Base-by-base conservation (phyloP, 257 asterid species). In the Primulina tabacum region DNA sequence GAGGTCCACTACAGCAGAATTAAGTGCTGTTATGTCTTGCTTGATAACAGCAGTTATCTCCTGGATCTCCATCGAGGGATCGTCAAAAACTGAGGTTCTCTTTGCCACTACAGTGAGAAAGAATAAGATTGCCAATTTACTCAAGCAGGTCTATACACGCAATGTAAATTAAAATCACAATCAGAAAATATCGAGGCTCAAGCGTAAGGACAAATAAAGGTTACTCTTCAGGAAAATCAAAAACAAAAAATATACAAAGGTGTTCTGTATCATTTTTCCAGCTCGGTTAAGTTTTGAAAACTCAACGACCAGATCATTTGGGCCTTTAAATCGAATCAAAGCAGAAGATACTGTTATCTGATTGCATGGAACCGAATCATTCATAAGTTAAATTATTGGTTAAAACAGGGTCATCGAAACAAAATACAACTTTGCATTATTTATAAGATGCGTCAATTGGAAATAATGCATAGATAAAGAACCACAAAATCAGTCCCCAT, bases 1-100 rank as follows among this genome's bases (percentile, higher is more conserved):
- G 69, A 90, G 85, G 69, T 86, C 95, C 52, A 84, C 85, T n/a
- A 86, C 88, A 59, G 93, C 89, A 28, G 87, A 80, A 79, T 90
- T 88, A 68, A 81, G 81, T 33, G 86, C 82, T 21, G 83, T 77
- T 20, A 84, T 81, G 60, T 84, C 89, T 69, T 82, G 83, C 80
- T 81, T 84, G 70, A 84, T 84, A 60, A 84, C 81, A 20, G 81
- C 66, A 12, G 86, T 84, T 68, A 79, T 61, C 68, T 84, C 89
- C 63, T 84, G 86, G 30, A 84, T 81, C 72, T 84, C 89, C 70
- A 68, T 38, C 33, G 89, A 72, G 8, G 89, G 89, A 71, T 84
- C 89, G 68, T 84, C 83, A 79, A 81, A 84, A 34, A 67, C 82
- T 6, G 86, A 81, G n/a, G 89, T 79, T 67, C 83, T 81, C 79